Percentiles rank a stretch among this genome's conserved stretches.
Evolutionary conservation across 1,139 yeast species (phyloP).

Genomic region (Debaryomycetaceae sp.): DNA sequence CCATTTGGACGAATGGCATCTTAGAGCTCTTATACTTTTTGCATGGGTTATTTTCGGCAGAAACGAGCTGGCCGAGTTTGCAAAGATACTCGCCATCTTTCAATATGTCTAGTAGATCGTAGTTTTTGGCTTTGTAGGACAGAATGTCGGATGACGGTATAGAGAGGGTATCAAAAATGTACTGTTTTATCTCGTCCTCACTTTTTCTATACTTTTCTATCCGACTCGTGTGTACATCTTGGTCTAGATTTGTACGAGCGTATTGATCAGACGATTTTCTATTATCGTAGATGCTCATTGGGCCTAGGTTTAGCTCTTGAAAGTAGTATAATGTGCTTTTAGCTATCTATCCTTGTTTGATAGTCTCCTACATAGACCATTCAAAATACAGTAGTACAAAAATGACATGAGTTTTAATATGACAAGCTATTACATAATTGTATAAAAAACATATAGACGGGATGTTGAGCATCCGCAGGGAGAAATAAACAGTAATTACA

Average conservation of each 20-base stretch:
- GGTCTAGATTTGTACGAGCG: conserved; percentile 52
- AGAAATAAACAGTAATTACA: neutral
- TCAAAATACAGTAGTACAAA: neutral
- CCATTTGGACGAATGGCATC: conserved; percentile 89
- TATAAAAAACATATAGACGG: neutral
- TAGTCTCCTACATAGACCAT: too few species aligned
- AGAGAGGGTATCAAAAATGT: conserved; percentile 41
- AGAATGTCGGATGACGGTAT: conserved; percentile 14
- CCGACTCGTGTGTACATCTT: conserved; percentile 50
- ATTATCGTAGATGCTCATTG: neutral
- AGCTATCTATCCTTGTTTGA: too few species aligned
- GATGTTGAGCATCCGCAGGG: neutral
- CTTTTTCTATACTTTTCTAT: conserved; percentile 44
- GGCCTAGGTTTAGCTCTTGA: neutral
- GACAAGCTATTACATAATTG: neutral
- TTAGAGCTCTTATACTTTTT: conserved; percentile 55
- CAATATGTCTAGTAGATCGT: conserved; percentile 48
- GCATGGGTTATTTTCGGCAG: conserved; percentile 36
- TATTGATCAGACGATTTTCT: conserved; percentile 12
- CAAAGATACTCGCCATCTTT: conserved; percentile 70
- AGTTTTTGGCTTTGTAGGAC: conserved; percentile 10
- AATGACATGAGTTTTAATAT: conserved; percentile 3
- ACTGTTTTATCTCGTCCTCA: conserved; percentile 46
- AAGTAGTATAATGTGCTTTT: neutral
- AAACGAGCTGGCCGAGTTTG: conserved; percentile 37